Evolutionary conservation across 352 stramenopile species (phyloP), one percentile per base, ranked within the genome.

Genomic region (Thraustochytrium sp.): DNA sequence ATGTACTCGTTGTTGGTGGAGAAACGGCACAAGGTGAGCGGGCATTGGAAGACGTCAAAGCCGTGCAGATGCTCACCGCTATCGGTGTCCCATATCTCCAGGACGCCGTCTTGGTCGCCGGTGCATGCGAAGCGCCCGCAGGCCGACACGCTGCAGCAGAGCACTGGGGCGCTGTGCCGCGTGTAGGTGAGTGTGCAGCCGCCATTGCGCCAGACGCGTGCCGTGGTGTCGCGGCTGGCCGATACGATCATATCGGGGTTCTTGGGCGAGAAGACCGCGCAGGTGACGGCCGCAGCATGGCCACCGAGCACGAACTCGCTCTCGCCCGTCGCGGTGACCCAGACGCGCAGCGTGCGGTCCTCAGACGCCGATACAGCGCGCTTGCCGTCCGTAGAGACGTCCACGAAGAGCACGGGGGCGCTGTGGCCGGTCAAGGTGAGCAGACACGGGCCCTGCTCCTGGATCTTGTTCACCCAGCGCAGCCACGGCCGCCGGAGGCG

Each of bases 341-440:
- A 84, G 5, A 84, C 61, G n/a, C 64, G 51, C 59, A 84, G 9
- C 31, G 37, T 78, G 36, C 64, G 31, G 63, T 84, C 76, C n/a
- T 37, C 38, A 0, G 61, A 78, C 2, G 26, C 76, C 0, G 76
- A 78, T 3, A 84, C 76, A 34, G 78, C 76, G 48, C 76, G 48
- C 40, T 74, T 55, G 29, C 51, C 76, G 59, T 77, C 76, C n/a
- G 29, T 40, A 13, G 64, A 84, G 13, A 84, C 53, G 34, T 59
- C 76, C 42, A 46, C 31, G 26, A 37, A 68, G 2, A 80, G 53
- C 2, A 84, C 76, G 21, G 59, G 26, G 13, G 31, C 68, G 21
- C 44, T 80, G 68, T 80, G 68, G 23, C 68, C 68, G 18, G 31
- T 73, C 1, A 80, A 31, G 9, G 68, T 80, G 8, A 80, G 13